phyloP scores from a whole-genome alignment of 169 alveolate genomes.

The Plasmodium chabaudi region DNA sequence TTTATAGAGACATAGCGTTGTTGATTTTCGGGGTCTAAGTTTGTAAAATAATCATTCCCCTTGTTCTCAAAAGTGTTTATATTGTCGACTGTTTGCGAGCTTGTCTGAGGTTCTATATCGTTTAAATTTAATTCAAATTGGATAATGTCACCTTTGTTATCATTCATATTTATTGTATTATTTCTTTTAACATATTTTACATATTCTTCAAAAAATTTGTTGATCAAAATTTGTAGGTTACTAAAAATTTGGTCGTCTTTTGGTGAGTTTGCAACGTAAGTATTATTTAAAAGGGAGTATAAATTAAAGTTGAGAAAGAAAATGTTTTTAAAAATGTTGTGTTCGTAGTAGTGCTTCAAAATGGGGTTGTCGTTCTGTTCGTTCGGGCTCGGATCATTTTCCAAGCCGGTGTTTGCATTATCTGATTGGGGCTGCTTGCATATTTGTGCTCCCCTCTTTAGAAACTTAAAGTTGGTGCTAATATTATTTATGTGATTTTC shows the following conservation, averaged over 20 bases:
- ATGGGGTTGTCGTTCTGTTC: neutral
- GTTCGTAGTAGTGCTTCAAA: conserved; percentile 41
- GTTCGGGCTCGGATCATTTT: neutral
- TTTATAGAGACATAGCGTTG: too few species aligned
- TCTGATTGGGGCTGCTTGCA: neutral
- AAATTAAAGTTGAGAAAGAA: conserved; percentile 53
- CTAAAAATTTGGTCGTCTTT: conserved; percentile 12
- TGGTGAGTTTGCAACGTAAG: conserved; percentile 13
- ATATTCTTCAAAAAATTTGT: conserved; percentile 29
- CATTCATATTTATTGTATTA: neutral
- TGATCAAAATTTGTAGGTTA: conserved; percentile 7
- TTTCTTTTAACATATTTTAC: conserved; percentile 12
- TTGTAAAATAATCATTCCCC: too few species aligned
- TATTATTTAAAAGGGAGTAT: conserved; percentile 37
- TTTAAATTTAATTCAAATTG: neutral
- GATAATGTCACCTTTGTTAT: neutral
- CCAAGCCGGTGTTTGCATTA: neutral
- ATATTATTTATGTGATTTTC: conserved; percentile 9
- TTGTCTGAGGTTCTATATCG: neutral
- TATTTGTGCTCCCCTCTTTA: neutral
- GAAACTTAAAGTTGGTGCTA: conserved; percentile 15
- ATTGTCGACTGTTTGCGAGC: too few species aligned
- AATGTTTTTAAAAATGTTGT: conserved; percentile 24
- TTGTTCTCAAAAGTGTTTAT: too few species aligned
- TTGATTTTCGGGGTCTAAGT: too few species aligned